Percentiles rank a stretch among this genome's conserved stretches.
Conservation (phyloP, 208 protist genomes). For the Wallacemonas rigidus region DNA sequence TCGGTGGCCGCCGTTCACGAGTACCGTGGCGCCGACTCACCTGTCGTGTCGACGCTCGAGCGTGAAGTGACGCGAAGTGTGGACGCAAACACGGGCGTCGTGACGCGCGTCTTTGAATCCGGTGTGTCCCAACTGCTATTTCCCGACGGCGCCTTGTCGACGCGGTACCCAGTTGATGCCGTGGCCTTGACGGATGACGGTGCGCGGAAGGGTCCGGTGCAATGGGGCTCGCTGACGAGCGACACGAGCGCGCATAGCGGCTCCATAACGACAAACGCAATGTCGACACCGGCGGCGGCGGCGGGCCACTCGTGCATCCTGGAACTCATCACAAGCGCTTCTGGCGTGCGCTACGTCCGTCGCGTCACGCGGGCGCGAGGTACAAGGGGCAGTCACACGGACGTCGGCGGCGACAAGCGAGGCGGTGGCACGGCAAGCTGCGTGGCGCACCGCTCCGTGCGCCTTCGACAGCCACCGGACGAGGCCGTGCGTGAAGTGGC, state of each 20-base stretch:
- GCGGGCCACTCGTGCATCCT: neutral
- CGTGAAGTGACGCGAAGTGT: constrained; percentile 59
- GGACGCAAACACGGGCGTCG: constrained; percentile 44
- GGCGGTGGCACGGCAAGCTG: neutral
- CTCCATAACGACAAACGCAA: too few species aligned
- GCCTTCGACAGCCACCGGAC: neutral
- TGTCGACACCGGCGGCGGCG: too few species aligned
- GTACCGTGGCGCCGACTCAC: constrained; percentile 11
- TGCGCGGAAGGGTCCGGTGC: too few species aligned
- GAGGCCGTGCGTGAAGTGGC: constrained; percentile 12
- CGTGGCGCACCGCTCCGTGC: constrained; percentile 15
- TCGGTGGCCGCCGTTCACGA: constrained; percentile 44
- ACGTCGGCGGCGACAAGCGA: neutral
- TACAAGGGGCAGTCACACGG: neutral
- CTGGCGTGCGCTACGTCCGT: constrained; percentile 15
- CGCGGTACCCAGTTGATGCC: constrained; percentile 38
- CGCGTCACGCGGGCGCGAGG: neutral
- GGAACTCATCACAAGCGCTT: constrained; percentile 13
- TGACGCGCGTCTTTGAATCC: constrained; percentile 70
- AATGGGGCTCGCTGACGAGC: neutral
- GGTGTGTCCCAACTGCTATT: constrained; percentile 65
- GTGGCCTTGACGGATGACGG: neutral
- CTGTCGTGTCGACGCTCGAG: constrained; percentile 47
- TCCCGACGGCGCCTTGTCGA: constrained; percentile 64
- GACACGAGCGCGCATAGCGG: neutral